Evolutionary conservation across 441 rosid genomes (phyloP), one percentile per base, ranked within the genome.

Genomic region (Croton laevigatus): DNA sequence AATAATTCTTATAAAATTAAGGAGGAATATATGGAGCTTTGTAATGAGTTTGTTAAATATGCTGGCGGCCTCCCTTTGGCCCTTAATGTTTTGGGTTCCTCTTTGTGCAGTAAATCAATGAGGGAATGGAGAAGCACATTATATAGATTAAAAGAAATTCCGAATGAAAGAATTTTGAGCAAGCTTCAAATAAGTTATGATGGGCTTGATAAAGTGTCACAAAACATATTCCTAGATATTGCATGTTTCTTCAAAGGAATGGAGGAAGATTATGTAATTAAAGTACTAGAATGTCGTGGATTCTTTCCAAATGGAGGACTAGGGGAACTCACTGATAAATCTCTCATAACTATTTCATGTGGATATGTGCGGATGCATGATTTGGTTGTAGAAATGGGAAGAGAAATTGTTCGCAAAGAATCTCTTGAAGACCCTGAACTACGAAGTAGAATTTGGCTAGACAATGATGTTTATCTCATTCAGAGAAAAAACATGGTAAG

Each of bases 51-150:
- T 2, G 58, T 64, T 6, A 12, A 32, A 27, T 72, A 72, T 45
- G 64, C 75, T 17, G 19, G 57, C 32, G 64, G 75, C 23, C 75
- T 72, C 65, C 75, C 70, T 4, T 72, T 72, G 57, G 75, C 75
- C 54, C 64, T 71, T 20, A 44, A 32, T 27, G 54, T 72, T 44
- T 19, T 72, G 5, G 70, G 70, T 58, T 72, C 55, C 10, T 44
- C 13, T 72, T 65, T 72, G 16, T 65, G 3, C 44, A 64, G 38
- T 8, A 72, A 52, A 65, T 32, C 63, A 23, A 3, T 44, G 32
- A 22, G 17, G 32, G 73, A 54, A 48, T 72, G 75, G 75, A 59
- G n/a, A n/a, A 16, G 46, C 42, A 52, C 70, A 42, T 45, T 72
- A 36, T 20, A 65, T 5, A 65, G 27, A 36, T 45, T 49, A 2